Evolutionary conservation across 2,329 filamentous ascomycete genomes (phyloP).

Genomic region (Aureobasidium vineae): DNA sequence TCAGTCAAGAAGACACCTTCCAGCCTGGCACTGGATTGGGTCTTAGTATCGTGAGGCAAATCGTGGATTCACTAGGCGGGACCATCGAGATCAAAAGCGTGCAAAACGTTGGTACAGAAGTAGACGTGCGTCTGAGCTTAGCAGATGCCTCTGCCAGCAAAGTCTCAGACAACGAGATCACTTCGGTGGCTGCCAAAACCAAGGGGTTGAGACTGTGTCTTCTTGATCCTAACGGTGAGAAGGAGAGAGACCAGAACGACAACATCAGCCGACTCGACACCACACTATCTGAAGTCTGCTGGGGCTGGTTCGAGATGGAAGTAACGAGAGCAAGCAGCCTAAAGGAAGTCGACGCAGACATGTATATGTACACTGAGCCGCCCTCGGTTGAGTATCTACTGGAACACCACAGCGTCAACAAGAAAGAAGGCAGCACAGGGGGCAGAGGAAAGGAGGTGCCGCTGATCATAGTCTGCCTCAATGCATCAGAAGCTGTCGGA

Average conservation of each 20-base stretch:
- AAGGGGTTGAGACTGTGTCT: constrained; percentile 22
- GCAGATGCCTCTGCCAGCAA: background rate
- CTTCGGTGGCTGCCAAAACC: constrained; percentile 8
- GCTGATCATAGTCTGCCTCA: constrained; percentile 41
- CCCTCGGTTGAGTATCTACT: constrained; percentile 25
- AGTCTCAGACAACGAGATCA: background rate
- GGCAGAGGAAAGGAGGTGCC: constrained; percentile 30
- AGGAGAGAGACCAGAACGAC: constrained; percentile 12
- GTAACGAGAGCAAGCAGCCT: constrained; percentile 17
- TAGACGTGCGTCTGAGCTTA: constrained; percentile 22
- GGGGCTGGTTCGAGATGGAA: constrained; percentile 28
- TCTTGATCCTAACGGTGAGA: constrained; percentile 23
- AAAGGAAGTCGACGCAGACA: constrained; percentile 20
- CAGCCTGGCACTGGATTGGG: constrained; percentile 63
- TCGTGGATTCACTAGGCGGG: constrained; percentile 61
- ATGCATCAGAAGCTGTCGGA: constrained; percentile 36
- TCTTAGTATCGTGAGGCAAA: constrained; percentile 59
- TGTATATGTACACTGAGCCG: constrained; percentile 27
- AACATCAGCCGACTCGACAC: constrained; percentile 25
- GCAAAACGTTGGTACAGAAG: constrained; percentile 53
- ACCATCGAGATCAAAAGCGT: constrained; percentile 56
- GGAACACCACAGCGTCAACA: constrained; percentile 20
- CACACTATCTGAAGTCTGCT: constrained; percentile 21
- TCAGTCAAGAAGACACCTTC: constrained; percentile 62
- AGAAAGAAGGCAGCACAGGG: background rate